phyloP scores from a whole-genome alignment of 1,284 basidiomycete species.

The Naganishia albida region DNA sequence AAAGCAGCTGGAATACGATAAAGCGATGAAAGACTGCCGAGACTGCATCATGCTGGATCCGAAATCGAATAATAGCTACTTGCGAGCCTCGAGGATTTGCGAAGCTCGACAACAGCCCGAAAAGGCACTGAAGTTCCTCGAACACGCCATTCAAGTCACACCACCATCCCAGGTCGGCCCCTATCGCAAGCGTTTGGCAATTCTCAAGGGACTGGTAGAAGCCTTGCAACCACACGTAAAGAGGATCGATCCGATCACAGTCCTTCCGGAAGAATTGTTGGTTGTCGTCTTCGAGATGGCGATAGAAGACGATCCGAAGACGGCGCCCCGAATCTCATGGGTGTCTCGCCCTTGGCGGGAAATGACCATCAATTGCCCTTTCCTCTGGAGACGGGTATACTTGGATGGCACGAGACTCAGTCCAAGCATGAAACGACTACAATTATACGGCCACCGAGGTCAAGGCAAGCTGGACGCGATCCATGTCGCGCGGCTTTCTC shows the following conservation, averaged over 20 bases:
- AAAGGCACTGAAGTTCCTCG: constrained; percentile 16
- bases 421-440: constrained; percentile 11
- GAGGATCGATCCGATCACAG: constrained; percentile 8
- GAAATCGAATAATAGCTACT: constrained; percentile 23
- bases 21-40: constrained; percentile 25
- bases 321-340: constrained; percentile 16
- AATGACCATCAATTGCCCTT: constrained; percentile 25
- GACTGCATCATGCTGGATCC: constrained; percentile 20
- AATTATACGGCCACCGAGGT: constrained; percentile 16
- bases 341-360: constrained; percentile 18
- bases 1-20: constrained; percentile 20
- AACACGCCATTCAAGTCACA: constrained; percentile 9
- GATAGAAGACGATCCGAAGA: constrained; percentile 11
- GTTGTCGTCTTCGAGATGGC: constrained; percentile 10
- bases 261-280: constrained; percentile 19
- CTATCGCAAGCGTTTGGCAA: constrained; percentile 2
- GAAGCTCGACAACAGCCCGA: constrained; percentile 11
- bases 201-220: constrained; percentile 2
- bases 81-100: constrained; percentile 24
- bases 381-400: constrained; percentile 12
- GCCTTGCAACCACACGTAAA: background rate
- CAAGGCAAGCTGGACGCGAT: constrained; percentile 13
- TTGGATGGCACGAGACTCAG: constrained; percentile 7
- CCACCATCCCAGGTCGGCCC: constrained; percentile 9
- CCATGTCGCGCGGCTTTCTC: background rate